Conservation (phyloP, 75 land plant species). For the Selaginella tamariscina region DNA sequence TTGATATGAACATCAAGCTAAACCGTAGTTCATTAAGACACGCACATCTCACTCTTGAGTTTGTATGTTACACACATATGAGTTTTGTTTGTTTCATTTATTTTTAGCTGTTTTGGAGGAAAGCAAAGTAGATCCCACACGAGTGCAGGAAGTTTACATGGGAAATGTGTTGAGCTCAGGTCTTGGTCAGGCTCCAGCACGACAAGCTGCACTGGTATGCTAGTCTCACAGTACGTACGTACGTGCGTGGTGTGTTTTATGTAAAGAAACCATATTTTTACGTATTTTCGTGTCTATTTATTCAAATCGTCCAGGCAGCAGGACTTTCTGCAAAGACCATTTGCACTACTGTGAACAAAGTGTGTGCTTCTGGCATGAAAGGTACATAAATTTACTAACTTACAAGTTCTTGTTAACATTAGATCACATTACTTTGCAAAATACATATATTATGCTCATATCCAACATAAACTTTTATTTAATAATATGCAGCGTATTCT, state of each 20-base stretch:
- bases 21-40: not conserved
- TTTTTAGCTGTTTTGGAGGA: constrained; percentile 16
- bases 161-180: constrained; percentile 33
- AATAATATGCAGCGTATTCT: too few species aligned
- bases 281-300: not conserved
- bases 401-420: constrained; percentile 15
- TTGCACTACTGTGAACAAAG: constrained; percentile 36
- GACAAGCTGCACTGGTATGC: constrained; percentile 23
- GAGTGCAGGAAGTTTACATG: constrained; percentile 27
- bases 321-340: constrained; percentile 17
- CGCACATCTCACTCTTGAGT: not conserved
- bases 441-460: too few species aligned
- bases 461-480: too few species aligned
- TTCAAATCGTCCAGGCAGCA: constrained; percentile 13
- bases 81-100: constrained; percentile 1
- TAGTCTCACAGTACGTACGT: not conserved
- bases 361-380: constrained; percentile 39
- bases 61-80: not conserved
- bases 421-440: too few species aligned
- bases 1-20: too few species aligned
- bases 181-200: constrained; percentile 36
- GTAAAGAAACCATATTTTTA: not conserved
- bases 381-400: too few species aligned
- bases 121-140: constrained; percentile 17
- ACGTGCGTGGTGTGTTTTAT: not conserved